Conservation (phyloP, 139 green algal genomes). For the Eudorina sp. region DNA sequence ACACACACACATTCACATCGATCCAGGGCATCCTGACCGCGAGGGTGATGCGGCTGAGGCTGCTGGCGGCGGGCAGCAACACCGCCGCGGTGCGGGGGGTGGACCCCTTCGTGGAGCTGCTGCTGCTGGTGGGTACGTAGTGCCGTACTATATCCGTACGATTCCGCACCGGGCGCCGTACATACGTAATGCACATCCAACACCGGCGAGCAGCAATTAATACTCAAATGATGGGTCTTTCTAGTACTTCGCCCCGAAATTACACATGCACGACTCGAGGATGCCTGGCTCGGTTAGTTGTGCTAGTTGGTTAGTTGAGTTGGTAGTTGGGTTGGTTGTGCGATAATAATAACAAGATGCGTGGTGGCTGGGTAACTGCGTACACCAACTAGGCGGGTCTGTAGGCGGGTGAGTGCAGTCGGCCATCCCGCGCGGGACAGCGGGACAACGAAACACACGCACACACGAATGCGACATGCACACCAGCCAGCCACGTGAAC, state of each 20-base stretch:
- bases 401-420: too few relatives aligned
- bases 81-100: not conserved
- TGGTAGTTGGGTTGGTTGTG: too few relatives aligned
- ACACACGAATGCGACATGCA: too few relatives aligned
- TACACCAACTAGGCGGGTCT: too few relatives aligned
- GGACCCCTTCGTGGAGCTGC: slow-evolving; percentile 38
- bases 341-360: too few relatives aligned
- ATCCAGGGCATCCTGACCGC: not conserved
- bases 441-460: too few relatives aligned
- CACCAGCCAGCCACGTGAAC: too few relatives aligned
- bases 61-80: slow-evolving; percentile 19
- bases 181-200: not conserved
- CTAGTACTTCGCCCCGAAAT: not conserved
- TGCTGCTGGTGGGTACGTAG: slow-evolving; percentile 7
- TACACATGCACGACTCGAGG: not conserved
- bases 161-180: too few relatives aligned
- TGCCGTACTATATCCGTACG: not conserved
- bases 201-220: not conserved
- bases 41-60: slow-evolving; percentile 35
- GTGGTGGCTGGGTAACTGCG: too few relatives aligned
- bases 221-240: not conserved
- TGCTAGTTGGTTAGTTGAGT: too few relatives aligned
- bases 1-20: not conserved
- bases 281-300: too few relatives aligned
- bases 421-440: too few relatives aligned